Conservation (phyloP, 2,329 filamentous ascomycete genomes). For the Lachnellula subtilissima region DNA sequence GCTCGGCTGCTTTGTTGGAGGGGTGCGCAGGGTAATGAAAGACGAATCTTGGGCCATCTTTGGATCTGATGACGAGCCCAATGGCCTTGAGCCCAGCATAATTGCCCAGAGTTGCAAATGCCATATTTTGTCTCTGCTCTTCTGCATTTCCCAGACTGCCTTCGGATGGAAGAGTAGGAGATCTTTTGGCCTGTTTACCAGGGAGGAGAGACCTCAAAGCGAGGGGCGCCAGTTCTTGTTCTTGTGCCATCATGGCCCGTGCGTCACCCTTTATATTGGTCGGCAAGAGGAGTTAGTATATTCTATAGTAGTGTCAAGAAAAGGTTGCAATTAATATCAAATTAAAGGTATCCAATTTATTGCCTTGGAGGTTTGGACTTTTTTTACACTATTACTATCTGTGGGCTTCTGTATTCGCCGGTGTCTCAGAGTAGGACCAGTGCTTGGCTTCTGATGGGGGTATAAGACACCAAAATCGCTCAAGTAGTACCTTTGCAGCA, state of each 20-base stretch:
- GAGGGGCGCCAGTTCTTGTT: background rate
- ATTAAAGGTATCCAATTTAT: no score
- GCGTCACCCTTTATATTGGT: background rate
- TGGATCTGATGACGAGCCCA: slow-evolving; percentile 46
- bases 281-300: background rate
- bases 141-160: background rate
- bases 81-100: slow-evolving; percentile 46
- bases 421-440: background rate
- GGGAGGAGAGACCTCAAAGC: background rate
- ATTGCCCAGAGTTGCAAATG: slow-evolving; percentile 5
- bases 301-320: no score
- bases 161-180: background rate
- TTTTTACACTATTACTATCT: no score
- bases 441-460: background rate
- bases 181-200: background rate
- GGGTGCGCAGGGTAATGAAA: slow-evolving; percentile 76
- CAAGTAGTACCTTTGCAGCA: background rate
- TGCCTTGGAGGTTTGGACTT: no score
- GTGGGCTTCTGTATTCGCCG: background rate
- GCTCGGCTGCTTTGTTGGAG: slow-evolving; percentile 33
- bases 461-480: background rate
- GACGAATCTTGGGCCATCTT: slow-evolving; percentile 75
- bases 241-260: background rate
- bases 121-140: slow-evolving; percentile 7
- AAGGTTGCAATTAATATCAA: no score